Conservation (phyloP, 805 yeast species). For the Allodekkera sacchari region DNA sequence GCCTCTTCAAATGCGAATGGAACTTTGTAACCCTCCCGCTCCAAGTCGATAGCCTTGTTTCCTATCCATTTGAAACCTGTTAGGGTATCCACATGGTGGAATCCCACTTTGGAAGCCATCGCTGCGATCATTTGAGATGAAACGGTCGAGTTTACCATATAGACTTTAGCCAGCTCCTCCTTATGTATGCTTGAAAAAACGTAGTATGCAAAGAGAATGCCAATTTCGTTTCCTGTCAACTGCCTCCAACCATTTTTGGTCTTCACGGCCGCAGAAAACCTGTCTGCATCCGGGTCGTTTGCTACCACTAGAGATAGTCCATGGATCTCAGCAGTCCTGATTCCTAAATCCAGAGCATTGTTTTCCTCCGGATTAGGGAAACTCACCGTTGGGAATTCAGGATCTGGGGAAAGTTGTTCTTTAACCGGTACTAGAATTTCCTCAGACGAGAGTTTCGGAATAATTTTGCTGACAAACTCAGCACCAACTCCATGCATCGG, state of each 20-base stretch:
- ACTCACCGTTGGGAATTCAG: slow-evolving; percentile 73
- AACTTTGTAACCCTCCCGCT: slow-evolving; percentile 52
- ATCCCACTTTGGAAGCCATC: slow-evolving; percentile 57
- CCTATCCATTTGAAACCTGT: slow-evolving; percentile 99
- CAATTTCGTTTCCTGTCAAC: slow-evolving; percentile 86
- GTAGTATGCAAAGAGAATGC: slow-evolving; percentile 71
- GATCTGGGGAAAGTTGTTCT: slow-evolving; percentile 71
- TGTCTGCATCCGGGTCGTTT: slow-evolving; percentile 95
- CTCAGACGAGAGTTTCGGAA: slow-evolving; percentile 28
- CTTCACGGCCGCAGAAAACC: slow-evolving; percentile 76
- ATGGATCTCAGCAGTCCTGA: slow-evolving; percentile 44
- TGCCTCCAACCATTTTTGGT: slow-evolving; percentile 56
- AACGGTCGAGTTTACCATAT: slow-evolving; percentile 81
- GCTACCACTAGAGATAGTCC: slow-evolving; percentile 58
- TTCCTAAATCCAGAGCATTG: slow-evolving; percentile 79
- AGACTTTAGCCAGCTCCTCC: slow-evolving; percentile 28
- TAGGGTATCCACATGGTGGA: slow-evolving; percentile 68
- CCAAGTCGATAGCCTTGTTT: slow-evolving; percentile 70
- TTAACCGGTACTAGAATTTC: slow-evolving; percentile 35
- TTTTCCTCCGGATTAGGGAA: slow-evolving; percentile 96
- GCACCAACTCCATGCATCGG: slow-evolving; percentile 96
- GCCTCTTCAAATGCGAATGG: slow-evolving; percentile 96
- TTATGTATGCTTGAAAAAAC: slow-evolving; percentile 27
- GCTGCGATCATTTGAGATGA: slow-evolving; percentile 73
- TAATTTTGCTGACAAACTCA: slow-evolving; percentile 41